phyloP scores from a whole-genome alignment of 371 early-diverging fungal genomes.

The Lichtheimia ornata region DNA sequence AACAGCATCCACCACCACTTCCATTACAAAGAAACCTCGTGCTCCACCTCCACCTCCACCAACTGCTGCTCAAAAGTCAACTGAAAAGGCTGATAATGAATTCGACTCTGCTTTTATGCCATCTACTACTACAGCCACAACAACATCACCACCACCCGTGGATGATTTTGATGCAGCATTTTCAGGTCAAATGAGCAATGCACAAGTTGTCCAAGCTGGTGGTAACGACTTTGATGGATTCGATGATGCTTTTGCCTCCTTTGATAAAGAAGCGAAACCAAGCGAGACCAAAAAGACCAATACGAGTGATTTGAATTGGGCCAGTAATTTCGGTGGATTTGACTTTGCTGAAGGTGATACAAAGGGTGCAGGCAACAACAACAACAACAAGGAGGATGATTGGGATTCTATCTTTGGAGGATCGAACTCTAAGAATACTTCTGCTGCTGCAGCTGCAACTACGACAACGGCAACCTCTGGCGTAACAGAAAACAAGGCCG shows the following conservation, averaged over 20 bases:
- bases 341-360: constrained; percentile 14
- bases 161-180: constrained; percentile 37
- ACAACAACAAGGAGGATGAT: constrained; percentile 24
- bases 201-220: constrained; percentile 33
- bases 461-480: constrained; percentile 1
- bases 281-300: constrained; percentile 13
- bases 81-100: constrained; percentile 4
- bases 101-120: constrained; percentile 14
- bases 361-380: neutral
- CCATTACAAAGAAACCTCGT: constrained; percentile 18
- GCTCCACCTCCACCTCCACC: constrained; percentile 29
- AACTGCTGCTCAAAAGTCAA: constrained; percentile 21
- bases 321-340: constrained; percentile 17
- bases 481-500: neutral
- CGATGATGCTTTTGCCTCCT: constrained; percentile 17
- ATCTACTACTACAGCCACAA: neutral
- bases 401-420: constrained; percentile 53
- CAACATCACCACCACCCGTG: neutral
- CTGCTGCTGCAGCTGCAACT: neutral
- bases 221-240: constrained; percentile 36
- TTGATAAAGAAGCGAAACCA: neutral
- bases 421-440: neutral
- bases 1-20: constrained; percentile 4
- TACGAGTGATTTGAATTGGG: constrained; percentile 12
- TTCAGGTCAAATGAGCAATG: constrained; percentile 37